phyloP scores from a whole-genome alignment of 2,329 filamentous ascomycete species.

The Huntiella savannae region DNA sequence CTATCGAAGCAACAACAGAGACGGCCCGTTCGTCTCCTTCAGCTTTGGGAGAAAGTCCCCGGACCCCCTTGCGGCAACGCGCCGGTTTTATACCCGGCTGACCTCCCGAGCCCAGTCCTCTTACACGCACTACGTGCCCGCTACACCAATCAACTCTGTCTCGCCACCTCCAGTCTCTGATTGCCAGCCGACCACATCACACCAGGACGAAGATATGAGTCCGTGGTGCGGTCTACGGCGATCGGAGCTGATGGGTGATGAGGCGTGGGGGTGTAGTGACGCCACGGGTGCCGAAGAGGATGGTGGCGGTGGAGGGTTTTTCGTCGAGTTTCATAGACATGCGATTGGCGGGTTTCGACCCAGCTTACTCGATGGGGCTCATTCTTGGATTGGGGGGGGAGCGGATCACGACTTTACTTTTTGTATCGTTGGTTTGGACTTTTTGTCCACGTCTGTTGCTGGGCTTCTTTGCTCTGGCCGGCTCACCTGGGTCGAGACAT shows the following conservation, averaged over 20 bases:
- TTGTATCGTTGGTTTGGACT: neutral
- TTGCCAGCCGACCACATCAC: neutral
- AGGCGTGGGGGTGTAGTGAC: neutral
- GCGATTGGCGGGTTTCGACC: conserved; percentile 55
- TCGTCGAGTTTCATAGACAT: conserved; percentile 97
- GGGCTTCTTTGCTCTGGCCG: neutral
- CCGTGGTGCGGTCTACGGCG: conserved; percentile 24
- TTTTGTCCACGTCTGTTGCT: neutral
- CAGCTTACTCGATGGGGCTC: conserved; percentile 98
- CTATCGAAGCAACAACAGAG: conserved; percentile 97
- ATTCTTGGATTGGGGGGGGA: conserved; percentile 98
- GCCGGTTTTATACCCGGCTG: conserved; percentile 22
- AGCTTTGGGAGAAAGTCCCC: conserved; percentile 99
- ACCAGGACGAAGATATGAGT: conserved; percentile 75
- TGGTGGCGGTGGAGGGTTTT: conserved; percentile 29
- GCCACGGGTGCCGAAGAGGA: conserved; percentile 6
- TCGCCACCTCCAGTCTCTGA: too few species aligned
- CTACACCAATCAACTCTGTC: neutral
- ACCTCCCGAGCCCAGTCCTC: conserved; percentile 19
- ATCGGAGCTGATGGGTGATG: neutral
- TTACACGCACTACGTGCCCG: conserved; percentile 10
- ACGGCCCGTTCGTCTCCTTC: conserved; percentile 17
- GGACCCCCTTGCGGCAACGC: conserved; percentile 38
- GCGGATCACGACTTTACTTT: conserved; percentile 14
- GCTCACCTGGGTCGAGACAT: conserved; percentile 11